Evolutionary conservation across 1,284 basidiomycete genomes (phyloP).

Genomic region (Lignosus rhinocerotis): DNA sequence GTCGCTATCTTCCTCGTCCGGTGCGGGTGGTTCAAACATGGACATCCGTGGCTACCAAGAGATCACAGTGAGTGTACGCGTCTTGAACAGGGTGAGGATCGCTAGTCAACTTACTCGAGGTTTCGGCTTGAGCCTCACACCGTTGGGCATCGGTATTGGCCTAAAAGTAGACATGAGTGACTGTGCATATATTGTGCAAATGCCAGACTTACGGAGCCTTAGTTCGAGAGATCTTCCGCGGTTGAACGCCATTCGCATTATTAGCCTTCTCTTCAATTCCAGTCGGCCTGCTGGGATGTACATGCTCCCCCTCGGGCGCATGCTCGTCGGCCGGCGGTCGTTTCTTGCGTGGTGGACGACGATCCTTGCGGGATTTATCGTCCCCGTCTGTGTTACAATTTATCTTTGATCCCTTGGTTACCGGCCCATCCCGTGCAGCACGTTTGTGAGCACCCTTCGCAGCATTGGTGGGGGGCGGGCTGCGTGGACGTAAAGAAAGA

Average conservation of each 20-base stretch:
- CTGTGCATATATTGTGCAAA: background rate
- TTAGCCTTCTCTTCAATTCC: background rate
- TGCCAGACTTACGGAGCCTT: conserved; percentile 12
- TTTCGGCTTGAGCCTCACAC: conserved; percentile 21
- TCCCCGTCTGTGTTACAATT: background rate
- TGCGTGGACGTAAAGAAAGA: background rate
- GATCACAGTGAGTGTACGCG: background rate
- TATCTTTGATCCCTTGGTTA: no score
- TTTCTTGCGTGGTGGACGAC: background rate
- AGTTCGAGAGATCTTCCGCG: background rate
- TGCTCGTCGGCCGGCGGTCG: background rate
- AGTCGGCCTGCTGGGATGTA: background rate
- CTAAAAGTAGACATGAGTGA: background rate
- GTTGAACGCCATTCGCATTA: background rate
- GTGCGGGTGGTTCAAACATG: conserved; percentile 21
- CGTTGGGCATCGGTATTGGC: conserved; percentile 9
- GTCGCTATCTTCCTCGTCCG: conserved; percentile 19
- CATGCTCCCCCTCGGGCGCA: background rate
- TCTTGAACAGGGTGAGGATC: background rate
- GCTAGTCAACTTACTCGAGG: conserved; percentile 18
- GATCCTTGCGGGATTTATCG: background rate
- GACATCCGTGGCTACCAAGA: conserved; percentile 23
- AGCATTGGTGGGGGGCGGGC: background rate
- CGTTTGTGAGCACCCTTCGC: background rate
- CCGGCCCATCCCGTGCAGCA: background rate